Conservation (phyloP, 1,284 basidiomycete genomes). For the Acaromyces ingoldii region DNA sequence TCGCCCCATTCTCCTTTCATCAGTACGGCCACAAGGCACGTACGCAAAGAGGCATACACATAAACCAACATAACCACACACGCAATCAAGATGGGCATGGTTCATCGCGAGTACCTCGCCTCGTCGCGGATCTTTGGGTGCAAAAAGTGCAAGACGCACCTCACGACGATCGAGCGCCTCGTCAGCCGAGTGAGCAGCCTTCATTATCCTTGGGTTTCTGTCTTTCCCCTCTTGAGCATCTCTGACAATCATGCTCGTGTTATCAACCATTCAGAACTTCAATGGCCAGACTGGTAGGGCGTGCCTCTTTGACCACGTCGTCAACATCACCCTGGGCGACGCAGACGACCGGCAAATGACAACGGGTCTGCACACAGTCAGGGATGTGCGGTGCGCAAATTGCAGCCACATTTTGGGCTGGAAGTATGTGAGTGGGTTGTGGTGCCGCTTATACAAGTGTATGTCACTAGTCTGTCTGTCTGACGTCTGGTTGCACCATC, state of each 20-base stretch:
- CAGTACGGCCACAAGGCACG: no score
- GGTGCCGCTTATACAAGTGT: not conserved
- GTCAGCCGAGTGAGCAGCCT: slow-evolving; percentile 62
- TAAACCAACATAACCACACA: no score
- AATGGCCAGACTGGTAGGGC: slow-evolving; percentile 87
- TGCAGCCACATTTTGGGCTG: slow-evolving; percentile 81
- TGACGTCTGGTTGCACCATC: not conserved
- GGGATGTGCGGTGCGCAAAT: slow-evolving; percentile 87
- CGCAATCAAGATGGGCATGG: slow-evolving; percentile 80
- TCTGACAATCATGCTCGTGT: not conserved
- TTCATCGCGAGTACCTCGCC: slow-evolving; percentile 77
- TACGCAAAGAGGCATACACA: no score
- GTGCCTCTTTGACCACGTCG: slow-evolving; percentile 84
- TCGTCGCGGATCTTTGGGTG: slow-evolving; percentile 82
- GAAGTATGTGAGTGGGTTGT: slow-evolving; percentile 85
- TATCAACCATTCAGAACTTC: slow-evolving; percentile 38
- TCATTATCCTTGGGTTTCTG: not conserved
- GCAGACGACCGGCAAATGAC: slow-evolving; percentile 91
- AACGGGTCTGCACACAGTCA: slow-evolving; percentile 89
- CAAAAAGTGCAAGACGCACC: slow-evolving; percentile 82
- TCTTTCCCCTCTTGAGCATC: not conserved
- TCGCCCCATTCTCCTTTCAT: no score
- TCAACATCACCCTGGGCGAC: slow-evolving; percentile 81
- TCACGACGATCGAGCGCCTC: slow-evolving; percentile 85
- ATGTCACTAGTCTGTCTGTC: not conserved